Percentiles rank a stretch among this genome's conserved stretches.
Conservation (phyloP, 257 asterid species). For the Nicotiana benthamiana region DNA sequence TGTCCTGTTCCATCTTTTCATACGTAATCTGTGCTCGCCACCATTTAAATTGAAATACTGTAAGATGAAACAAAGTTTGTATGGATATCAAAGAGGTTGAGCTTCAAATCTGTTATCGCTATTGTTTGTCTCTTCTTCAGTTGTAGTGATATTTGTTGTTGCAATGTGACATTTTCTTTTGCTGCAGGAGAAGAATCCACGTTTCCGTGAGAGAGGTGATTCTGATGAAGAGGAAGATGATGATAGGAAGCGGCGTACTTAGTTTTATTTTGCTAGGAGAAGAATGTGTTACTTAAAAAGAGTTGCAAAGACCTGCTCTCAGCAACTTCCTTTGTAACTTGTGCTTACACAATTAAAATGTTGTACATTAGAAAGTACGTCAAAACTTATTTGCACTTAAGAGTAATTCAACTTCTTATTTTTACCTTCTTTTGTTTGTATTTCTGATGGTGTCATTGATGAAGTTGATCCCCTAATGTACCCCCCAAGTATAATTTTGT, state of each 20-base stretch:
- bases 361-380: not conserved
- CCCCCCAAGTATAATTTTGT: not conserved
- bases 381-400: not conserved
- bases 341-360: not conserved
- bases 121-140: not conserved
- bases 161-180: not conserved
- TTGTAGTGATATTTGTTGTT: not conserved
- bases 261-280: not conserved
- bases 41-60: not conserved
- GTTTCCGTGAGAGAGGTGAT: conserved; percentile 85
- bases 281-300: not conserved
- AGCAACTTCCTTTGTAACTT: not conserved
- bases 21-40: not conserved
- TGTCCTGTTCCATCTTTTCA: not conserved
- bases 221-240: conserved; percentile 81
- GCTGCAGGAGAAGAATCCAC: conserved; percentile 78
- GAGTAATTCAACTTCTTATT: not conserved
- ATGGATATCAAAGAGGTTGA: not conserved
- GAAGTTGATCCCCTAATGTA: not conserved
- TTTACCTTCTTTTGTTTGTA: not conserved
- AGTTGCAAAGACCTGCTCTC: not conserved
- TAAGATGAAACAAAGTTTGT: not conserved
- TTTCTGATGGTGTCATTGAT: not conserved
- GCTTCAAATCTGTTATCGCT: not conserved
- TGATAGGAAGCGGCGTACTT: conserved; percentile 34